Base-by-base conservation (phyloP, 192 early-diverging fungal species). In the Podila epicladia region DNA sequence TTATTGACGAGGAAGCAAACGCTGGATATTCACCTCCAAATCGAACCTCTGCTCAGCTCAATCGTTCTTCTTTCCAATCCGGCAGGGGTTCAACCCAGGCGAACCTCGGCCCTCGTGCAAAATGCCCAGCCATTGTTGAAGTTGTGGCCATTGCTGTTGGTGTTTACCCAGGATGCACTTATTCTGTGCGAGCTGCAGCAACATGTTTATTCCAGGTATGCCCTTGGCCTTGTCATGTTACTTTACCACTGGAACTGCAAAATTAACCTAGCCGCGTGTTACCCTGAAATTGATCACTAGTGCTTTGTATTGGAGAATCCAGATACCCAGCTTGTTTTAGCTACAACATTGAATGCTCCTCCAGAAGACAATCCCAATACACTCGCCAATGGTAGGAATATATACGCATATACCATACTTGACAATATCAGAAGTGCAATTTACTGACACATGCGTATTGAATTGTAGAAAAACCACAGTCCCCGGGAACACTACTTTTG, bases 401-500 rank as follows among this genome's bases (percentile, higher is more conserved):
- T 8, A 11, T 20, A 74, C 20, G 22, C 31, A n/a, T 37, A 20
- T 7, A 33, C 33, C 6, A 7, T 3, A 33, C 33, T 33, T 7
- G 33, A 33, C 33, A 33, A 33, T 33, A 33, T 33, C 33, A 4
- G 33, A 33, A 33, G 5, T 33, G 24, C 6, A 9, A 9, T 9
- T 55, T 17, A 0, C 24, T 55, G 53, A 55, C 22, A 24, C 53
- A 26, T 53, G 41, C 13, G 5, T 26, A n/a, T 26, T 12, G 22
- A 65, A 48, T 68, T 67, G 50, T 62, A 92, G 93, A 91, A 24
- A 88, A 88, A 83, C 88, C 92, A 8, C 87, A 93, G 73, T 95
- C 97, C 9, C 92, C 95, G 12, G 98, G 98, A 7, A 96, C 96
- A 15, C 84, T 98, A 5, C 65, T 98, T n/a, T 85, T 98, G 32